A percentile compares a stretch with the other conserved stretches of the same genome.
phyloP scores from a whole-genome alignment of 2,329 filamentous ascomycete genomes.

The Penicillium sp. region DNA sequence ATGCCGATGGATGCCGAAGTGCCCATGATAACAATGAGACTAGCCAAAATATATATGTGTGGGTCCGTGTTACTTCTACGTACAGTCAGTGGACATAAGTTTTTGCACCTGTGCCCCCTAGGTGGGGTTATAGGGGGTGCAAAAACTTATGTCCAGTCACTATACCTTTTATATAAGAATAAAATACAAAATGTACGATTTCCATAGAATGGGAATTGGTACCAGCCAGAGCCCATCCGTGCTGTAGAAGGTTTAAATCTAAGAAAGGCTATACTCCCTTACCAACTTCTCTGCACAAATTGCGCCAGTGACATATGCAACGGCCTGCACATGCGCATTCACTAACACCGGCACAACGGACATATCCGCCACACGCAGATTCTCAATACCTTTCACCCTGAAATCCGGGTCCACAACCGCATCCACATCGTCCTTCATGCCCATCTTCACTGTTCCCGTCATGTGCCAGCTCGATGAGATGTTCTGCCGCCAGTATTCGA shows the following conservation, averaged over 20 bases:
- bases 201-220: not conserved
- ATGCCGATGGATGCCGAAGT: not conserved
- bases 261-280: constrained; percentile 43
- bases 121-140: too few species aligned
- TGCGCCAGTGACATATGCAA: constrained; percentile 54
- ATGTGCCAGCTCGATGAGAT: constrained; percentile 55
- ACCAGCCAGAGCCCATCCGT: not conserved
- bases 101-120: too few species aligned
- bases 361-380: constrained; percentile 44
- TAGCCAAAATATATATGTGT: not conserved
- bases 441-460: constrained; percentile 60
- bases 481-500: constrained; percentile 48
- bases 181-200: not conserved
- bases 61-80: not conserved
- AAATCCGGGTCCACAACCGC: constrained; percentile 51
- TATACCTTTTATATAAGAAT: not conserved
- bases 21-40: not conserved
- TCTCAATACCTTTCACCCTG: constrained; percentile 39
- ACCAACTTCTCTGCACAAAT: constrained; percentile 54
- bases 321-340: constrained; percentile 53
- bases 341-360: constrained; percentile 42
- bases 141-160: too few species aligned
- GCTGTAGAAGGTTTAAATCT: not conserved
- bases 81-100: too few species aligned
- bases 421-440: constrained; percentile 42